phyloP scores from a whole-genome alignment of 225 moss, liverwort and hornwort species.

The Pseudoscleropodium purum region DNA sequence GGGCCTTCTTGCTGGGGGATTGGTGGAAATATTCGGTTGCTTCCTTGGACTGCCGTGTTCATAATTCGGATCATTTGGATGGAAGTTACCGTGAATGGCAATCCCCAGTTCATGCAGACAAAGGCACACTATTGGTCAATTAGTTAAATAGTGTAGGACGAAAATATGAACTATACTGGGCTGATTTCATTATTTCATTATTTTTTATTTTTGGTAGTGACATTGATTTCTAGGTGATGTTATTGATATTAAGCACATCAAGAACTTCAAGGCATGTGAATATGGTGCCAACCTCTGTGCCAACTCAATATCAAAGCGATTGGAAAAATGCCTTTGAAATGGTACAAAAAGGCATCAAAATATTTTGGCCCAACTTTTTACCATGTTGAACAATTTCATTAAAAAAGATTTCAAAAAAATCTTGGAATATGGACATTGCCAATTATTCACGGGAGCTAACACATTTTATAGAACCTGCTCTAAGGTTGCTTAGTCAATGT shows the following conservation, averaged over 20 bases:
- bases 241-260: too few species aligned
- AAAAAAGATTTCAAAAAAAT: background rate
- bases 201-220: background rate
- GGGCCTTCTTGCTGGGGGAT: background rate
- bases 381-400: background rate
- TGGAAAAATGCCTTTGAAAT: too few species aligned
- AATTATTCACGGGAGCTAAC: background rate
- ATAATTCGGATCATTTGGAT: background rate
- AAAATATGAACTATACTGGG: too few species aligned
- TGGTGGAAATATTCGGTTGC: background rate
- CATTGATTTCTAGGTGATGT: background rate
- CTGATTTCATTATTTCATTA: too few species aligned
- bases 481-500: rapidly evolving
- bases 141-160: too few species aligned
- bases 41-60: background rate
- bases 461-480: background rate
- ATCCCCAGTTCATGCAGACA: too few species aligned
- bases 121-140: too few species aligned
- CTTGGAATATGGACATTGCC: background rate
- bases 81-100: background rate
- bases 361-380: too few species aligned
- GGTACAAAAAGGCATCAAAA: too few species aligned
- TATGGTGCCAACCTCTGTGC: too few species aligned
- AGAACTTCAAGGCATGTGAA: too few species aligned
- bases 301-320: too few species aligned